A percentile compares a stretch with the other conserved stretches of the same genome.
Conservation (phyloP, 257 asterid genomes). For the Ilex aquifolium region DNA sequence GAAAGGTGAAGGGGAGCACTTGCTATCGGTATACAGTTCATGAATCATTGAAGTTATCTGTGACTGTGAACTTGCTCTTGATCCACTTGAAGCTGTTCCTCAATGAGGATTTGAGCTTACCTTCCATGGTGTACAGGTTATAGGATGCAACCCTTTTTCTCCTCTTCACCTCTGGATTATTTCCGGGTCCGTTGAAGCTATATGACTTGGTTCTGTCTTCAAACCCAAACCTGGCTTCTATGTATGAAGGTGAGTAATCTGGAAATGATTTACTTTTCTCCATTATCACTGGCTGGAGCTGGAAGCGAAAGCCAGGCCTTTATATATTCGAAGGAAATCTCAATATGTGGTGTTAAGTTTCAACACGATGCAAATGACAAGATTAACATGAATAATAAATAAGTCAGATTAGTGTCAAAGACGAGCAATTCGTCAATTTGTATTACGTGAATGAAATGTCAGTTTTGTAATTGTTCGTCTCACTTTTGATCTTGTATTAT, state of each 20-base stretch:
- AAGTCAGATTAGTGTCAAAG: too few species aligned
- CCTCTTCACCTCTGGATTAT: slow-evolving; percentile 71
- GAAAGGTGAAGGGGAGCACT: too few species aligned
- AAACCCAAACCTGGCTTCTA: slow-evolving; percentile 62
- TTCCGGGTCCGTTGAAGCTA: slow-evolving; percentile 81
- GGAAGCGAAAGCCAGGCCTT: too few species aligned
- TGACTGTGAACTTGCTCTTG: slow-evolving; percentile 53
- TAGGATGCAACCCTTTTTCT: slow-evolving; percentile 76
- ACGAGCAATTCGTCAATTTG: too few species aligned
- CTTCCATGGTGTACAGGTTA: slow-evolving; percentile 72
- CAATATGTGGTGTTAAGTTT: too few species aligned
- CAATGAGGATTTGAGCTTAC: slow-evolving; percentile 70
- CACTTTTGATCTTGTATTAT: too few species aligned
- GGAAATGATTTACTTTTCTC: slow-evolving; percentile 75
- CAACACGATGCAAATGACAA: too few species aligned
- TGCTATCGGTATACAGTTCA: too few species aligned
- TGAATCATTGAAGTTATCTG: slow-evolving; percentile 32
- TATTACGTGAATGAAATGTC: too few species aligned
- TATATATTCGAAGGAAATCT: too few species aligned
- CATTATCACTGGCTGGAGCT: slow-evolving; percentile 25
- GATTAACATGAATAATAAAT: too few species aligned
- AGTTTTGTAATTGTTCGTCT: too few species aligned
- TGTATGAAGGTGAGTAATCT: slow-evolving; percentile 62
- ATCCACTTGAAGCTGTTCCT: slow-evolving; percentile 91
- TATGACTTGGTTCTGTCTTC: slow-evolving; percentile 67